Evolutionary conservation across 148 eudicot genomes (phyloP), one percentile per base, ranked within the genome.

Genomic region (Rhododendron ovatum): DNA sequence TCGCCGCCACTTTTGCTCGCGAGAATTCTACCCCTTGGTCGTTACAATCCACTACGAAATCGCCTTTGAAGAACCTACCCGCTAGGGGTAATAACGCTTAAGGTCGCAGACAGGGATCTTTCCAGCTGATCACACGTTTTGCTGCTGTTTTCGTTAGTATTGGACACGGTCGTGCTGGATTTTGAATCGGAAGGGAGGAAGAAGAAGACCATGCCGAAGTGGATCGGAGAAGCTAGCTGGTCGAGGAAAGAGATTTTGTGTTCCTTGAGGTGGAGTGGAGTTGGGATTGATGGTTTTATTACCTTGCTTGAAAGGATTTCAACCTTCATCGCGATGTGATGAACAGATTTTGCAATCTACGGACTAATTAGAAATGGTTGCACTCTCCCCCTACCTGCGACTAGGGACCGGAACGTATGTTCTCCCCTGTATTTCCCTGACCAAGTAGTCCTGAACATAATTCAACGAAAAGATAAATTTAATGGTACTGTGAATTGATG

Each of bases 211-310:
- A 78, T 14, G n/a, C 82, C 74, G 24, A 18, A 13, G 26, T 55
- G 80, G 3, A 35, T 78, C 4, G 51, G 71, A 85, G 57, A 24
- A 43, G 83, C 28, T 24, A 85, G n/a, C 59, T 65, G 86, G 26
- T 85, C 86, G 14, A 85, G 18, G 48, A 76, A 53, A 10, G 82
- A 51, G 13, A 85, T 1, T 3, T 85, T 57, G 82, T 77, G 59
- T 5, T 37, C 43, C 30, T 20, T 20, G 71, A 76, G 71, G 55
- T 77, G 73, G 47, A 37, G 22, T 4, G 86, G 74, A 9, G 86
- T 85, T 78, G 86, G 55, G 79, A 26, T 51, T 35, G 82, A 55
- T 57, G 86, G 86, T 76, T 85, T 85, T 55, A 85, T 35, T 1
- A 85, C 1, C 37, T 77, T 78, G 26, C 53, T 78, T 5, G 86